phyloP scores from a whole-genome alignment of 495 filamentous ascomycete genomes.

The Hyaloscypha finlandica region DNA sequence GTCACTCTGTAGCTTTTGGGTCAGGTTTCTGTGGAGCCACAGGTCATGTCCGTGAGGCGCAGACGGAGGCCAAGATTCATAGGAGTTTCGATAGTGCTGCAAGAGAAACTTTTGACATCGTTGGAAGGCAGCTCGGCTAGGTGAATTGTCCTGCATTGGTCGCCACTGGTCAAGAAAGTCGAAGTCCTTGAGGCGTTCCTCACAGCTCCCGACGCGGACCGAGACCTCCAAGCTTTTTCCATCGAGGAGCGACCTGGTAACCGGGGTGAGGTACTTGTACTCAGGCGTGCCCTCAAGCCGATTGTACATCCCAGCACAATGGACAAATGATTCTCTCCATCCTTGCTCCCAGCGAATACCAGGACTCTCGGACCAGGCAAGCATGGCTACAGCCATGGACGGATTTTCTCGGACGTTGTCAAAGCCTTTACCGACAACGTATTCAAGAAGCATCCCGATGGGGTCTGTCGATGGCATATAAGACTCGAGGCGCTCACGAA shows the following conservation, averaged over 20 bases:
- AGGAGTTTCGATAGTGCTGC: slow-evolving; percentile 52
- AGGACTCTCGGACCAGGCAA: slow-evolving; percentile 63
- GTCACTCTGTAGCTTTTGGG: slow-evolving; percentile 60
- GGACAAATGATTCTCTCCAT: slow-evolving; percentile 68
- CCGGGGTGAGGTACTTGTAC: slow-evolving; percentile 58
- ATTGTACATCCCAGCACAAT: slow-evolving; percentile 63
- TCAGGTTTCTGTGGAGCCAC: slow-evolving; percentile 63
- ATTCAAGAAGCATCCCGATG: slow-evolving; percentile 55
- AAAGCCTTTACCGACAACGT: slow-evolving; percentile 56
- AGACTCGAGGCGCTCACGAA: slow-evolving; percentile 53
- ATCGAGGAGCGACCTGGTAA: slow-evolving; percentile 65
- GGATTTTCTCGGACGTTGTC: slow-evolving; percentile 68
- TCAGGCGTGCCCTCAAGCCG: slow-evolving; percentile 56
- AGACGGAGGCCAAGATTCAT: slow-evolving; percentile 59
- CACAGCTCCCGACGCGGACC: slow-evolving; percentile 60
- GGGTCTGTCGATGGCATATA: slow-evolving; percentile 53
- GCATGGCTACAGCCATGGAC: slow-evolving; percentile 58
- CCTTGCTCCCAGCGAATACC: slow-evolving; percentile 64
- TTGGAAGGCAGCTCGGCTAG: slow-evolving; percentile 51
- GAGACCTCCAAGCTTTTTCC: slow-evolving; percentile 63
- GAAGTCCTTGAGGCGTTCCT: slow-evolving; percentile 58
- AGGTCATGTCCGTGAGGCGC: slow-evolving; percentile 41
- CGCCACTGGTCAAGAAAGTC: slow-evolving; percentile 68
- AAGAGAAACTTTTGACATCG: slow-evolving; percentile 57
- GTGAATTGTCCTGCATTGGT: slow-evolving; percentile 32